phyloP scores from a whole-genome alignment of 2,329 filamentous ascomycete genomes.

The Chaetomiaceae sp. region DNA sequence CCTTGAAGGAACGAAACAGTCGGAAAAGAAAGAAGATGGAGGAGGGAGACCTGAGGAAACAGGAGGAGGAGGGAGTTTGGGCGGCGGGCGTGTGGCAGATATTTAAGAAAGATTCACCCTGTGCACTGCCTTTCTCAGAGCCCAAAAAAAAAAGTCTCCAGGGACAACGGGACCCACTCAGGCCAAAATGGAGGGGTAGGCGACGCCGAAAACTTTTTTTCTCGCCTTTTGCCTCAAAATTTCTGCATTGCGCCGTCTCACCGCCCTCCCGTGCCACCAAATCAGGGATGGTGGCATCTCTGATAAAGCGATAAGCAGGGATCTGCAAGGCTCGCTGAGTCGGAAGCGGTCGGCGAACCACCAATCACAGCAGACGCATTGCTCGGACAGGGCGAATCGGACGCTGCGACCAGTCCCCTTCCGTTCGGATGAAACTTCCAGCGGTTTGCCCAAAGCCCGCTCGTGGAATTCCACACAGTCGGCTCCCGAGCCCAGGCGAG shows the following conservation, averaged over 20 bases:
- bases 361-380: neutral
- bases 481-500: too few relatives aligned
- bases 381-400: neutral
- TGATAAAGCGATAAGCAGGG: conserved; percentile 11
- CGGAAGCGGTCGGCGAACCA: neutral
- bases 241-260: conserved; percentile 12
- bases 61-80: conserved; percentile 15
- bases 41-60: conserved; percentile 29
- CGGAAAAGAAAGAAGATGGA: conserved; percentile 32
- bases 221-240: conserved; percentile 12
- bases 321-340: neutral
- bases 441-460: too few relatives aligned
- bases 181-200: conserved; percentile 22
- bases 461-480: too few relatives aligned
- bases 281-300: neutral
- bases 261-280: conserved; percentile 4
- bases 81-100: conserved; percentile 25
- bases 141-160: conserved; percentile 12
- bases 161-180: conserved; percentile 9
- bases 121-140: conserved; percentile 19
- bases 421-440: conserved; percentile 1
- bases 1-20: conserved; percentile 41
- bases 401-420: neutral
- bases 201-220: conserved; percentile 25
- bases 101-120: conserved; percentile 31